Evolutionary conservation across 371 early-diverging fungal genomes (phyloP), one percentile per base, ranked within the genome.

Genomic region (Gilbertella persicaria): DNA sequence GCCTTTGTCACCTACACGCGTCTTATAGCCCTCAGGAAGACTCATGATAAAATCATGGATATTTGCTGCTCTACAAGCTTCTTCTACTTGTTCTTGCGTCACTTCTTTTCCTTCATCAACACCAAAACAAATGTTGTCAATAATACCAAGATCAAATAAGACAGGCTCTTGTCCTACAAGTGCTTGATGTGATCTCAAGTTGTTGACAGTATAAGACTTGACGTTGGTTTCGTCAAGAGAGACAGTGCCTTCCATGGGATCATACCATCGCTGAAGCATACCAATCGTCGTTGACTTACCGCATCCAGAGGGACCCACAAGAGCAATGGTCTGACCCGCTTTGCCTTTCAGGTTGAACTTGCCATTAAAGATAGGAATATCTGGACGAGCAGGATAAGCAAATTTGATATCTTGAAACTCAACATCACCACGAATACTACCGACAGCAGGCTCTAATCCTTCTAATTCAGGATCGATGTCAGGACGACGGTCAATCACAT

Each of bases 131-230:
- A 96, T 85, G 60, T 95, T 98, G 10, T 95, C 89, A n/a, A 73
- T 71, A 60, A 96, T 85, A 0, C 88, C 77, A 49, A 86, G 61
- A 60, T 86, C 85, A 62, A 95, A 94, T 30, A 96, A 65, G 4
- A 78, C 75, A 5, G 94, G 94, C 59, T 95, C 95, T 68, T 98
- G 97, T 17, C 89, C 84, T 4, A 96, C 95, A 21, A 95, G 65
- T 3, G 90, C 87, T 71, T 96, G 82, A 49, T 87, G 80, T 4
- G 78, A 58, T 29, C 95, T 83, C 10, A 92, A 65, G 43, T 83
- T 79, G 19, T 68, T 62, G 24, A 90, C 53, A 33, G 77, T 67
- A 59, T 88, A 82, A 20, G 77, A 71, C 44, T 73, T 67, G 40
- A 90, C 82, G 54, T 91, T 82, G 23, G 71, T 55, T 12, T 83